These are phyloP conservation scores for Wickerhamiella siamensis DNA, from an alignment of 805 yeast genomes.

Conservation along the genomic window DNA sequence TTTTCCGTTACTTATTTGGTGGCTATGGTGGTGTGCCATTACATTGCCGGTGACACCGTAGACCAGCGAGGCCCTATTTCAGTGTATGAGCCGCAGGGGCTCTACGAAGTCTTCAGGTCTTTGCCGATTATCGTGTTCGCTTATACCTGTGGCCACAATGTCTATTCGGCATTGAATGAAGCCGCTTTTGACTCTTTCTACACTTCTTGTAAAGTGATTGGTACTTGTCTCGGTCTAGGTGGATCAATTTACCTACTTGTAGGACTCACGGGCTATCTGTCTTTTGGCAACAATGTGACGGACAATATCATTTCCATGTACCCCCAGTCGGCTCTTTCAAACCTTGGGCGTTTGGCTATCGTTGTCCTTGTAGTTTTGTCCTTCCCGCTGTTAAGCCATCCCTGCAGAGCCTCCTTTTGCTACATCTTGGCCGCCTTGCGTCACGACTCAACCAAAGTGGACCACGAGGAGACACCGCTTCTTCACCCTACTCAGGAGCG, in stretches of 20 bases:
- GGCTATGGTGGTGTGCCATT: conserved; percentile 60
- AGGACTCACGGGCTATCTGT: conserved; percentile 70
- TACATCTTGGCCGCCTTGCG: conserved; percentile 41
- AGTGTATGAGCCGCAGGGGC: conserved; percentile 32
- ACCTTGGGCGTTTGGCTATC: conserved; percentile 68
- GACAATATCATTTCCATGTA: conserved; percentile 76
- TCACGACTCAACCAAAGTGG: background rate
- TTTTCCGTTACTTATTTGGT: conserved; percentile 68
- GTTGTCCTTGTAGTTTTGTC: conserved; percentile 67
- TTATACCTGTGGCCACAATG: conserved; percentile 90
- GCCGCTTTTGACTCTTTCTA: conserved; percentile 40
- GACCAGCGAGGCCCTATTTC: conserved; percentile 37
- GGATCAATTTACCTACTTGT: conserved; percentile 49
- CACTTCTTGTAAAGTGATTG: conserved; percentile 34
- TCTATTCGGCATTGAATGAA: conserved; percentile 81
- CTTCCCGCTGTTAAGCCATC: conserved; percentile 85
- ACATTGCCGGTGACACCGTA: conserved; percentile 40
- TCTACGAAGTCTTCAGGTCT: conserved; percentile 40
- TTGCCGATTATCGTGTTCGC: conserved; percentile 92
- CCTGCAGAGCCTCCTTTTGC: conserved; percentile 69
- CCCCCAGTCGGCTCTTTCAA: conserved; percentile 47
- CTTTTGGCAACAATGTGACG: conserved; percentile 67
- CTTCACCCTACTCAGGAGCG: conserved; percentile 4
- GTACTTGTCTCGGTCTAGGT: conserved; percentile 44
- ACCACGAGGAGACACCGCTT: conserved; percentile 4